These are phyloP conservation scores for Melaleuca alternifolia DNA, from an alignment of 345 rosid genomes.

Conservation along the genomic window DNA sequence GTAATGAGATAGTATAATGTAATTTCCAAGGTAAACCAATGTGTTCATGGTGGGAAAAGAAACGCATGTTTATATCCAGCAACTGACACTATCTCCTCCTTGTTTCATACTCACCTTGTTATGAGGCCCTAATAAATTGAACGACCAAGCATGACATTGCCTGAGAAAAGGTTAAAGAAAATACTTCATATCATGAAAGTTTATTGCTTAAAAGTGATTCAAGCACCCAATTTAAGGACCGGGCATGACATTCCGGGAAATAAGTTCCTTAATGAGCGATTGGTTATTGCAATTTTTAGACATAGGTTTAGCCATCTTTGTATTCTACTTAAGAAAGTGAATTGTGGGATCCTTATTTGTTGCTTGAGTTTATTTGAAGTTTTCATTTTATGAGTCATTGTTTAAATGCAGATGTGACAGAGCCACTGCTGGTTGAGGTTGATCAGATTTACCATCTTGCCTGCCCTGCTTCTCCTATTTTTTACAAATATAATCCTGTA, in stretches of 20 bases:
- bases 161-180: background rate
- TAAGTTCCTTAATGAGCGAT: background rate
- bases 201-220: background rate
- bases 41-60: background rate
- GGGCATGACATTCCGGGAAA: too few relatives aligned
- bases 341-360: background rate
- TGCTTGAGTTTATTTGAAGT: background rate
- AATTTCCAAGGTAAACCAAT: background rate
- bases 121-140: background rate
- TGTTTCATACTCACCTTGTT: background rate
- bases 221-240: background rate
- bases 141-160: background rate
- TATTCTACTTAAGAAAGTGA: background rate
- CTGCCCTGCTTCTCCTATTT: slow-evolving; percentile 96
- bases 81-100: background rate
- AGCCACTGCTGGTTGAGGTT: slow-evolving; percentile 79
- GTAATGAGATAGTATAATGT: background rate
- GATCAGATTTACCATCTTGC: slow-evolving; percentile 94
- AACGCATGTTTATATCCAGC: background rate
- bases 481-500: slow-evolving; percentile 95
- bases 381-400: background rate
- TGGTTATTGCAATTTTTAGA: background rate
- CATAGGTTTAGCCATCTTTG: background rate
- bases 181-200: background rate
- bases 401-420: slow-evolving; percentile 67